A percentile compares a stretch with the other conserved stretches of the same genome.
These are phyloP conservation scores for Suillus occidentalis DNA, from an alignment of 768 basidiomycete genomes.

Conservation along the genomic window DNA sequence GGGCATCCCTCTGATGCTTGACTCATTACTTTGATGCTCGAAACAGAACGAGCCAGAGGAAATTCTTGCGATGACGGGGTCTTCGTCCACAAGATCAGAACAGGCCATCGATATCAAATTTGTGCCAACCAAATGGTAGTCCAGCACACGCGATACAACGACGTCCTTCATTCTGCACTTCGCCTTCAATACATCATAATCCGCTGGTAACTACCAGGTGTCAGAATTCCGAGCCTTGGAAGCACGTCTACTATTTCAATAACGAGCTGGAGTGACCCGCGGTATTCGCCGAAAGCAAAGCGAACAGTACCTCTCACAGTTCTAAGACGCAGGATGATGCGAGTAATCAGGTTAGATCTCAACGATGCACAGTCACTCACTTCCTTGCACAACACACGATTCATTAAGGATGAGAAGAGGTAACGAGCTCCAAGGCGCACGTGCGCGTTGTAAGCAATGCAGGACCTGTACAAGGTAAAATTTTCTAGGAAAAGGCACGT, in stretches of 20 bases:
- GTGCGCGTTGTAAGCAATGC: too few species aligned
- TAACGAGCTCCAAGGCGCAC: too few species aligned
- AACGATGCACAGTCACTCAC: too few species aligned
- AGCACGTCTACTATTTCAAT: slow-evolving; percentile 32
- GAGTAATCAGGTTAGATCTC: too few species aligned
- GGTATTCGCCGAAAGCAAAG: slow-evolving; percentile 32
- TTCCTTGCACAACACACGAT: too few species aligned
- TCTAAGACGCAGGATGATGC: too few species aligned
- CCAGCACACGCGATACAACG: slow-evolving; percentile 27
- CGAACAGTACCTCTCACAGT: neutral
- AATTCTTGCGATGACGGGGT: slow-evolving; percentile 35
- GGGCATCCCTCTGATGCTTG: neutral
- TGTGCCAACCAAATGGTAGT: slow-evolving; percentile 35
- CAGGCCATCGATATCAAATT: neutral
- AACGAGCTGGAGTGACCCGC: slow-evolving; percentile 28
- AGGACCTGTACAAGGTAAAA: too few species aligned
- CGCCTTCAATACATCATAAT: slow-evolving; percentile 24
- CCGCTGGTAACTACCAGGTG: slow-evolving; percentile 28
- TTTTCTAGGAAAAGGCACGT: too few species aligned
- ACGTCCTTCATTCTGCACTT: slow-evolving; percentile 32
- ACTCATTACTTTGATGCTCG: slow-evolving; percentile 39
- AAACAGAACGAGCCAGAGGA: slow-evolving; percentile 36
- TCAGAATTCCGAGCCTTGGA: slow-evolving; percentile 37
- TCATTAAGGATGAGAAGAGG: too few species aligned
- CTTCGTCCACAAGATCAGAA: slow-evolving; percentile 23